phyloP scores from a whole-genome alignment of 208 protist species.

The Trypanosoma rangeli region DNA sequence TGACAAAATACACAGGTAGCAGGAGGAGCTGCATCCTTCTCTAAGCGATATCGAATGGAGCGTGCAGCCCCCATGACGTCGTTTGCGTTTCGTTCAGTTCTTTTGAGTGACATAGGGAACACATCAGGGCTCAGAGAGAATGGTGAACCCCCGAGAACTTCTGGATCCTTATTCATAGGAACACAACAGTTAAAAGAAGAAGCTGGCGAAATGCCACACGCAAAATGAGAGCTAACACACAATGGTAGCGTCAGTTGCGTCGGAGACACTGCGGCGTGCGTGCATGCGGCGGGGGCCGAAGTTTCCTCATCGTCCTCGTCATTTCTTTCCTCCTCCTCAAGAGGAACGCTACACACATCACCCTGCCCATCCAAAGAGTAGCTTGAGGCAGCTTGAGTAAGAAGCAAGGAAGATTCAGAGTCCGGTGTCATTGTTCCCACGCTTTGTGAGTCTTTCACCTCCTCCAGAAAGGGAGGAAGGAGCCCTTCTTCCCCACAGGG shows the following conservation, averaged over 20 bases:
- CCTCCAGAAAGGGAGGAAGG: not conserved
- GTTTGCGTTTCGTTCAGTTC: not conserved
- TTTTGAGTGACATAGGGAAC: not conserved
- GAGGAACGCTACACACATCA: not conserved
- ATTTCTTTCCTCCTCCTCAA: not conserved
- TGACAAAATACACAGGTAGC: constrained; percentile 21
- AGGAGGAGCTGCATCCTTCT: constrained; percentile 2
- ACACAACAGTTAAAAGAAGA: not conserved
- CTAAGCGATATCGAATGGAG: not conserved
- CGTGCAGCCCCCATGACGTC: not conserved
- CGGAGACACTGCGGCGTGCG: not conserved
- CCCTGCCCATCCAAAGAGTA: not conserved
- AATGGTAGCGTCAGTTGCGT: not conserved
- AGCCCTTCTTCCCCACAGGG: too few relatives aligned
- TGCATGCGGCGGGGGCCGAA: not conserved
- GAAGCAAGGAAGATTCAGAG: constrained; percentile 16
- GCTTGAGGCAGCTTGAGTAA: constrained; percentile 11
- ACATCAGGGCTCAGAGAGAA: constrained; percentile 2
- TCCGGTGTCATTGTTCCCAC: constrained; percentile 4
- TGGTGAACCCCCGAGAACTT: constrained; percentile 7
- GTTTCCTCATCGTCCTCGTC: not conserved
- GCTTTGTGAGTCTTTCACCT: not conserved
- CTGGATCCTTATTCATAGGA: not conserved
- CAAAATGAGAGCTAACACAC: not conserved
- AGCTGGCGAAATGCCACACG: not conserved